Evolutionary conservation across 169 alveolate genomes (phyloP), one percentile per base, ranked within the genome.

Genomic region (Perkinsus marinus): DNA sequence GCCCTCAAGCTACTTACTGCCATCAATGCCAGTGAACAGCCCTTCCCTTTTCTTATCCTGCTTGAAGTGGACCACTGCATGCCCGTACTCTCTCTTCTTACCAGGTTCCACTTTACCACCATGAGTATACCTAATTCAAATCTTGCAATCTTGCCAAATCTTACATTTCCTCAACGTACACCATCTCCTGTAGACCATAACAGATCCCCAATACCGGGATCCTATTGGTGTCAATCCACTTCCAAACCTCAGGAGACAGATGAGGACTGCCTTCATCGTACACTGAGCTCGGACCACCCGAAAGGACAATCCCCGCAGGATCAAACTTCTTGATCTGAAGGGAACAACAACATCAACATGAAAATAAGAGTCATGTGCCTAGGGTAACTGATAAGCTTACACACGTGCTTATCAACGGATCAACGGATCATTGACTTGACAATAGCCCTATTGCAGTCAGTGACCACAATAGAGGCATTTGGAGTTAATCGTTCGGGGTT

Each of bases 241-340:
- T 30, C 92, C 94, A 46, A 37, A 90, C 92, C 43, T 92, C 94
- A 38, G 47, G 37, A 43, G 57, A 6, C 26, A 93, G 90, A 91
- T 93, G 95, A 22, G 96, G 96, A 30, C 93, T 93, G 36, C 93
- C 96, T 89, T 68, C 92, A 57, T 93, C 96, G 57, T 94, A 94
- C 39, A 94, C 96, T 6, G 95, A 92, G 37, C 91, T 68, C 41
- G 96, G 96, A 26, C 95, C 95, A 13, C 96, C 96, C n/a, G 94
- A 93, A 41, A 94, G 93, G 57, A 94, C 91, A 79, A 94, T 92
- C 41, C 93, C 96, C 26, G 91, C 94, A 9, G 90, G 68, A 26
- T 92, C 93, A 79, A 92, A 92, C 90, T 92, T 90, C 68, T 92
- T 92, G 93, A 90, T 92, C 90, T 93, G 91, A 39, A n/a, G n/a